phyloP scores from a whole-genome alignment of 345 rosid genomes.

The Euphorbia peplus region DNA sequence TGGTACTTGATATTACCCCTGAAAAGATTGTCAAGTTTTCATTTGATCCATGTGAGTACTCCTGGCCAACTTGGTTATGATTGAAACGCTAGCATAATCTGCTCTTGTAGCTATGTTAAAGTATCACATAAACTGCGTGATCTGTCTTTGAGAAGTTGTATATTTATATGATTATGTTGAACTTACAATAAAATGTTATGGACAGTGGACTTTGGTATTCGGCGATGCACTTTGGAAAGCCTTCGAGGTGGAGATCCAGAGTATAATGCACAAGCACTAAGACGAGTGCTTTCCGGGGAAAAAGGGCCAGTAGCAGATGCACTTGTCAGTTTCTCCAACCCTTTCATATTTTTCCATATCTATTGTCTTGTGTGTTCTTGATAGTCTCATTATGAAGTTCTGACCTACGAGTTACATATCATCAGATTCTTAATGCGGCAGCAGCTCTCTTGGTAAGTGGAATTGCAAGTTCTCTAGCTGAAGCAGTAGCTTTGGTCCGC shows the following conservation, averaged over 20 bases:
- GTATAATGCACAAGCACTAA: conserved; percentile 65
- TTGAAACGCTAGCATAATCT: neutral
- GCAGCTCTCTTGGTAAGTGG: conserved; percentile 79
- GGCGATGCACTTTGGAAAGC: conserved; percentile 74
- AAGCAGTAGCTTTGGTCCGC: conserved; percentile 74
- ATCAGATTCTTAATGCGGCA: conserved; percentile 90
- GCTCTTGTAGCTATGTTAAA: neutral
- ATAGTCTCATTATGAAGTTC: neutral
- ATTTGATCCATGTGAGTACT: conserved; percentile 78
- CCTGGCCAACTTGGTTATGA: neutral
- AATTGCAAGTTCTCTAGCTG: conserved; percentile 48
- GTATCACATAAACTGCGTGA: neutral
- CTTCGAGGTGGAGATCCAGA: conserved; percentile 79
- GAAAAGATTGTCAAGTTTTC: conserved; percentile 66
- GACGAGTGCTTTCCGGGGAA: conserved; percentile 71
- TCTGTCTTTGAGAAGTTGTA: neutral
- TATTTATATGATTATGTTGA: neutral
- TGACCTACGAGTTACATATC: conserved; percentile 14
- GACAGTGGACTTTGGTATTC: conserved; percentile 87
- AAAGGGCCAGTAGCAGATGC: conserved; percentile 81
- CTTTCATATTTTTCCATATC: neutral
- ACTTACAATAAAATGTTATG: conserved; percentile 13
- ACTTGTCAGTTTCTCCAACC: conserved; percentile 43
- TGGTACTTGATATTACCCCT: conserved; percentile 61
- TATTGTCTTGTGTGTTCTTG: too few relatives aligned